A percentile compares a stretch with the other conserved stretches of the same genome.
These are phyloP conservation scores for Tetragonia tetragonoides DNA, from an alignment of 148 eudicot species.

Conservation along the genomic window DNA sequence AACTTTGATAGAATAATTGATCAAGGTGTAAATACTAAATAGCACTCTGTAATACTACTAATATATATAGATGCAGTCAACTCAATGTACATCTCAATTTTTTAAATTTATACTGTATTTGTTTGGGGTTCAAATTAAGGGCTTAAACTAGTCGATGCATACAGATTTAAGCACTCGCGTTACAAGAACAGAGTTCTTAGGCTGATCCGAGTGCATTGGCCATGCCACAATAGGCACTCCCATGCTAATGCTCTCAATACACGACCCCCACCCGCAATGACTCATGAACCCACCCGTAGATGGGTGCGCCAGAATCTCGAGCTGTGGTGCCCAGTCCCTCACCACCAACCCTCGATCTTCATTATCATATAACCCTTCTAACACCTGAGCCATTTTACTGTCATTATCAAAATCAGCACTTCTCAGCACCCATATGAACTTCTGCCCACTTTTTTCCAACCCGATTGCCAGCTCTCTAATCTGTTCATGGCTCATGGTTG, in stretches of 20 bases:
- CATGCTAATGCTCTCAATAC: slow-evolving; percentile 46
- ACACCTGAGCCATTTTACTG: slow-evolving; percentile 17
- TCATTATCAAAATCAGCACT: slow-evolving; percentile 2
- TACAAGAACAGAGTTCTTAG: slow-evolving; percentile 35
- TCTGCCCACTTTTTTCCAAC: background rate
- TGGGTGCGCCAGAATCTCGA: slow-evolving; percentile 43
- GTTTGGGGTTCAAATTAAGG: too few species aligned
- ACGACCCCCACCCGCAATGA: slow-evolving; percentile 63
- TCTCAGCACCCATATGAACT: background rate
- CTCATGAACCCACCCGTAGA: slow-evolving; percentile 50
- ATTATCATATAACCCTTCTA: slow-evolving; percentile 47
- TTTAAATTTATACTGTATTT: too few species aligned
- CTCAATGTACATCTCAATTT: too few species aligned
- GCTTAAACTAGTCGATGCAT: too few species aligned
- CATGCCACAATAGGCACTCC: slow-evolving; percentile 50
- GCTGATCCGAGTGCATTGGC: slow-evolving; percentile 65
- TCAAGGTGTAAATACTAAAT: too few species aligned
- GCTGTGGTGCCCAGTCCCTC: slow-evolving; percentile 56
- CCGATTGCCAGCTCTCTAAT: background rate
- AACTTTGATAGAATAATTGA: too few species aligned
- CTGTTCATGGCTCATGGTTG: background rate
- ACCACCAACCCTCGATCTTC: slow-evolving; percentile 35
- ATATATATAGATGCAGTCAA: too few species aligned
- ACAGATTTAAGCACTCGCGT: slow-evolving; percentile 29
- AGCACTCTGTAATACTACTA: too few species aligned